These are phyloP conservation scores for Pseudonectria buxi DNA, from an alignment of 2,329 filamentous ascomycete genomes.

Conservation along the genomic window DNA sequence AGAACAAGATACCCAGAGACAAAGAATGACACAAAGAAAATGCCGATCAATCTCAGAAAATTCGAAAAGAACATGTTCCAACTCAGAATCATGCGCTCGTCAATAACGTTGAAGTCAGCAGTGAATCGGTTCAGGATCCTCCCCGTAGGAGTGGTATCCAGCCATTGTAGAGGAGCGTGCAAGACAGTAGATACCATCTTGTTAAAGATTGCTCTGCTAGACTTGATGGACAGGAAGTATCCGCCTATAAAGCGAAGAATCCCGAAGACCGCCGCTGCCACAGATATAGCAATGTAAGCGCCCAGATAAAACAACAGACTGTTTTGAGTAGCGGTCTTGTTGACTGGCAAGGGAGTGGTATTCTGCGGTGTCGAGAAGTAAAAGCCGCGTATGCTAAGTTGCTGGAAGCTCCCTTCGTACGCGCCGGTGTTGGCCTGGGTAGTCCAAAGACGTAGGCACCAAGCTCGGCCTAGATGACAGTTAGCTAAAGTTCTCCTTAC, in stretches of 20 bases:
- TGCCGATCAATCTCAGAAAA: conserved; percentile 55
- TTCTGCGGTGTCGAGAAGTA: too few species aligned
- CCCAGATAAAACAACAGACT: conserved; percentile 57
- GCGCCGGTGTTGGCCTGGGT: conserved; percentile 25
- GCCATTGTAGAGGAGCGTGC: conserved; percentile 67
- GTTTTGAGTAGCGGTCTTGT: conserved; percentile 24
- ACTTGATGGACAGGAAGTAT: conserved; percentile 60
- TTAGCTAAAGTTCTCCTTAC: too few species aligned
- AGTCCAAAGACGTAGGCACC: conserved; percentile 61
- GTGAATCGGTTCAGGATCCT: conserved; percentile 74
- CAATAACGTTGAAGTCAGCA: conserved; percentile 67
- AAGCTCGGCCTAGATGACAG: conserved; percentile 44
- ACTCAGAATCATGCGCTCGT: conserved; percentile 59
- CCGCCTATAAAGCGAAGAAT: conserved; percentile 53
- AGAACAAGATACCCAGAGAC: conserved; percentile 62
- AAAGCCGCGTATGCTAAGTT: too few species aligned
- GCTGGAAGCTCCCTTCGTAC: too few species aligned
- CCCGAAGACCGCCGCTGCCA: conserved; percentile 52
- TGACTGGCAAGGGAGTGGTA: too few species aligned
- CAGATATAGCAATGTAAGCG: conserved; percentile 64
- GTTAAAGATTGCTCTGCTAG: conserved; percentile 62
- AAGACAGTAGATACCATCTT: conserved; percentile 61
- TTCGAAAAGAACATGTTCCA: conserved; percentile 54
- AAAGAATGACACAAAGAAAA: conserved; percentile 60
- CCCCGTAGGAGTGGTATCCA: conserved; percentile 72